Conservation (phyloP, 2,329 filamentous ascomycete genomes). For the Graphilbum ipis-grandicollis region DNA sequence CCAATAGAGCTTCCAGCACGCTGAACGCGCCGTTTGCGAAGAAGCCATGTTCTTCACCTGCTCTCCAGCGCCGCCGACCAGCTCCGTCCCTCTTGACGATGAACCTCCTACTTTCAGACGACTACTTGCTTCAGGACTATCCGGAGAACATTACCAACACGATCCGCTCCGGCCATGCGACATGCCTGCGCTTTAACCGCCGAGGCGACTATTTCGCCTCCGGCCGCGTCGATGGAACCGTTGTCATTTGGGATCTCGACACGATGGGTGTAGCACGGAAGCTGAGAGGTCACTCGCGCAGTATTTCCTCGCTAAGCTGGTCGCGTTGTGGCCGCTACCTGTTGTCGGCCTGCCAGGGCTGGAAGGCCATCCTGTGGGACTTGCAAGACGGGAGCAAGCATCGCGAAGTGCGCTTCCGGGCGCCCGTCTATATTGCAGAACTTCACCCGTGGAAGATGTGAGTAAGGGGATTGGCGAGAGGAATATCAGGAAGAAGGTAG, state of each 20-base stretch:
- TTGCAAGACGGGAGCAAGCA: constrained; percentile 51
- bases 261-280: constrained; percentile 95
- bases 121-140: constrained; percentile 59
- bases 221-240: constrained; percentile 81
- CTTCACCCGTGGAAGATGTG: constrained; percentile 83
- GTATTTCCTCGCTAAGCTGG: constrained; percentile 92
- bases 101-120: constrained; percentile 44
- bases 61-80: not conserved
- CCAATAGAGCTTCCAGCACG: no score
- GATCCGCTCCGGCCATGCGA: constrained; percentile 54
- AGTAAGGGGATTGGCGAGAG: constrained; percentile 11
- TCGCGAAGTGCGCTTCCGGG: constrained; percentile 78
- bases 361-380: constrained; percentile 95
- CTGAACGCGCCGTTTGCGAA: no score
- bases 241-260: constrained; percentile 93
- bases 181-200: constrained; percentile 71
- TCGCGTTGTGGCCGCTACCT: constrained; percentile 81
- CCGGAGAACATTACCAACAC: constrained; percentile 79
- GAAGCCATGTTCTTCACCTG: no score
- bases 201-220: constrained; percentile 90
- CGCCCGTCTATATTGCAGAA: constrained; percentile 90
- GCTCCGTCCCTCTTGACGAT: constrained; percentile 16
- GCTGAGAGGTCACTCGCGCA: constrained; percentile 78
- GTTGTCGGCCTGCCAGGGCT: constrained; percentile 84
- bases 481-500: not conserved